A percentile compares a stretch with the other conserved stretches of the same genome.
Conservation (phyloP, 805 yeast genomes). For the Hanseniaspora pseudoguilliermondii region DNA sequence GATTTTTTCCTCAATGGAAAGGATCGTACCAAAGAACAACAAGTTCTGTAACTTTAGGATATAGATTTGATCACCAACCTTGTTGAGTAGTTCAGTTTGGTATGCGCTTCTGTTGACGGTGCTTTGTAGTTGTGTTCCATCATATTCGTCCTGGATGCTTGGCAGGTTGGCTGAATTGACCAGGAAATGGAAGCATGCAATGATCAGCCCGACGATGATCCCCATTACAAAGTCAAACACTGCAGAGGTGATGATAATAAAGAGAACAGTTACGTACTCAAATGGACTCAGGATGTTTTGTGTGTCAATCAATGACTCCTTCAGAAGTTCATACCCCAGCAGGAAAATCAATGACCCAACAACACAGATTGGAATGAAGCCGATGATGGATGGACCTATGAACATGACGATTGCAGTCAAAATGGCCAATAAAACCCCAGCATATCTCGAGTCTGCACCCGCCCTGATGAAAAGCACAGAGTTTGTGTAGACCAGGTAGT, state of each 20-base stretch:
- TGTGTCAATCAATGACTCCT: slow-evolving; percentile 79
- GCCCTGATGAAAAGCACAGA: slow-evolving; percentile 83
- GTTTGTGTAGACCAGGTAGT: slow-evolving; percentile 89
- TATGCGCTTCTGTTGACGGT: slow-evolving; percentile 84
- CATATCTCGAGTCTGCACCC: slow-evolving; percentile 80
- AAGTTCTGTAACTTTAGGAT: slow-evolving; percentile 79
- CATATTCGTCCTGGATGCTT: slow-evolving; percentile 66
- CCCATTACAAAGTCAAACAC: slow-evolving; percentile 90
- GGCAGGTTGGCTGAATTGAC: slow-evolving; percentile 78
- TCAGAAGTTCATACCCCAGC: slow-evolving; percentile 77
- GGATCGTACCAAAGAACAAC: slow-evolving; percentile 88
- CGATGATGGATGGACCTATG: slow-evolving; percentile 84
- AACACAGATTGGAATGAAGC: slow-evolving; percentile 87
- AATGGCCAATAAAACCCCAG: slow-evolving; percentile 78
- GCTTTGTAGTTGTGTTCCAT: slow-evolving; percentile 81
- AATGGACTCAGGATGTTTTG: slow-evolving; percentile 57
- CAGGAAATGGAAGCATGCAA: slow-evolving; percentile 93
- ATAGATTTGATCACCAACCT: slow-evolving; percentile 83
- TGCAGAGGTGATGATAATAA: slow-evolving; percentile 91
- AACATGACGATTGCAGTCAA: slow-evolving; percentile 74
- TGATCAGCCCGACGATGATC: slow-evolving; percentile 72
- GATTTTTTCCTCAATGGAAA: slow-evolving; percentile 70
- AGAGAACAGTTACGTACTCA: slow-evolving; percentile 73
- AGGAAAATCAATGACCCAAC: slow-evolving; percentile 87
- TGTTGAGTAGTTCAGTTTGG: slow-evolving; percentile 70